Evolutionary conservation across 257 asterid genomes (phyloP).

Genomic region (Scutellaria minor): DNA sequence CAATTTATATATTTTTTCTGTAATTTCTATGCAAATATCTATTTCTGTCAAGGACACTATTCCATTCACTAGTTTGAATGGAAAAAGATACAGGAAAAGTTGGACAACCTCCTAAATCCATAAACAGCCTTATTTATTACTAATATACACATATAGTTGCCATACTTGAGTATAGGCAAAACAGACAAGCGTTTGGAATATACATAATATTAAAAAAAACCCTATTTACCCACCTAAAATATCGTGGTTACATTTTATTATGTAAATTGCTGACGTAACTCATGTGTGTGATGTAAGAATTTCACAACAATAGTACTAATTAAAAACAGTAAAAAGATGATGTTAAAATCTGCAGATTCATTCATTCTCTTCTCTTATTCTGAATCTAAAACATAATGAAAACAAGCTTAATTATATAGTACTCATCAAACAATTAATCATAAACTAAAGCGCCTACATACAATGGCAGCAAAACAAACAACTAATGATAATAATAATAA

Average conservation of each 20-base stretch:
- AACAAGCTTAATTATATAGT: constrained; percentile 18
- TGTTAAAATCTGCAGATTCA: neutral
- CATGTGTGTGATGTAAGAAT: neutral
- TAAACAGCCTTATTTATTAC: neutral
- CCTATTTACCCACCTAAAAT: too few relatives aligned
- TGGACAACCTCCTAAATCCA: neutral
- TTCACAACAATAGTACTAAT: neutral
- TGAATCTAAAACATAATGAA: constrained; percentile 20
- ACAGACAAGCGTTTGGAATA: neutral
- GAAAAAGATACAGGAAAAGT: neutral
- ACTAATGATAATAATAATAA: neutral
- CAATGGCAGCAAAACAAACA: neutral
- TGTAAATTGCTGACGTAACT: too few relatives aligned
- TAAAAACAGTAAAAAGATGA: neutral
- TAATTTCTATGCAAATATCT: neutral
- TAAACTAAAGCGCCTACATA: neutral
- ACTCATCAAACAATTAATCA: constrained; percentile 10
- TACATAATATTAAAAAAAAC: neutral
- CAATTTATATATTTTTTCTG: neutral
- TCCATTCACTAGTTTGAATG: neutral
- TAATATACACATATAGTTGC: neutral
- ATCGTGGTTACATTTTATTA: too few relatives aligned
- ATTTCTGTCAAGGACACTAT: neutral
- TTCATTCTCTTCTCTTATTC: neutral
- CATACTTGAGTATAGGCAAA: neutral